Evolutionary conservation across 495 filamentous ascomycete genomes (phyloP).

Genomic region (Aspergillus olivimuriae): DNA sequence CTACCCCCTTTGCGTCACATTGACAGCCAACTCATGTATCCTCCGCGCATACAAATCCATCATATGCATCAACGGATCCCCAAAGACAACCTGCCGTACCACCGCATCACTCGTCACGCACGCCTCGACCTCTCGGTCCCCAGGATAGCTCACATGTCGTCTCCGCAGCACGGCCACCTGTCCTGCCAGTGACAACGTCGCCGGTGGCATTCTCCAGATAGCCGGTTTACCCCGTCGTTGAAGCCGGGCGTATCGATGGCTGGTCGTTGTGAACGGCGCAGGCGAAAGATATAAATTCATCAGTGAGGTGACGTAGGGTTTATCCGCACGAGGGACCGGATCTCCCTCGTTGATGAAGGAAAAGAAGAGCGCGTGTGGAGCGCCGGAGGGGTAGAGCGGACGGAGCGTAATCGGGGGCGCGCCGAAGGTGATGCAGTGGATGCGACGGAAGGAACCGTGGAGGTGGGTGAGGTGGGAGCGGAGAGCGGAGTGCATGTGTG

Average conservation of each 20-base stretch:
- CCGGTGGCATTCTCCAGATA: conserved; percentile 56
- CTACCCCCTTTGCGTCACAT: not conserved
- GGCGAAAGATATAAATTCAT: conserved; percentile 63
- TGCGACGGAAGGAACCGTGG: conserved; percentile 59
- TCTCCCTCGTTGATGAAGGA: conserved; percentile 82
- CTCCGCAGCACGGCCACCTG: conserved; percentile 57
- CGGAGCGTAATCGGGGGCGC: conserved; percentile 68
- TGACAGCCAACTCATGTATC: conserved; percentile 57
- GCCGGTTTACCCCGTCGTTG: conserved; percentile 1
- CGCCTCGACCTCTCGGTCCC: conserved; percentile 40
- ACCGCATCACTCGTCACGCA: conserved; percentile 57
- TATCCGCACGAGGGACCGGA: conserved; percentile 70
- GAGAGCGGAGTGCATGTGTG: too few relatives aligned
- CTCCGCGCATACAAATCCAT: conserved; percentile 68
- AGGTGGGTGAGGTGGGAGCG: too few relatives aligned
- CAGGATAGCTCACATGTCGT: not conserved
- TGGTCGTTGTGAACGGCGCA: conserved; percentile 35
- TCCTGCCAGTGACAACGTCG: conserved; percentile 59
- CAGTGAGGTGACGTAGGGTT: conserved; percentile 62
- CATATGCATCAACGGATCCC: conserved; percentile 70
- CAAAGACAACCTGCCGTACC: conserved; percentile 63
- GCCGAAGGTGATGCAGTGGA: conserved; percentile 81
- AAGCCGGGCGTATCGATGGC: not conserved
- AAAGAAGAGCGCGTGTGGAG: conserved; percentile 60
- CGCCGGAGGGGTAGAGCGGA: conserved; percentile 51